These are phyloP conservation scores for Pseudopithomyces maydicus DNA, from an alignment of 2,329 filamentous ascomycete species.

Conservation along the genomic window DNA sequence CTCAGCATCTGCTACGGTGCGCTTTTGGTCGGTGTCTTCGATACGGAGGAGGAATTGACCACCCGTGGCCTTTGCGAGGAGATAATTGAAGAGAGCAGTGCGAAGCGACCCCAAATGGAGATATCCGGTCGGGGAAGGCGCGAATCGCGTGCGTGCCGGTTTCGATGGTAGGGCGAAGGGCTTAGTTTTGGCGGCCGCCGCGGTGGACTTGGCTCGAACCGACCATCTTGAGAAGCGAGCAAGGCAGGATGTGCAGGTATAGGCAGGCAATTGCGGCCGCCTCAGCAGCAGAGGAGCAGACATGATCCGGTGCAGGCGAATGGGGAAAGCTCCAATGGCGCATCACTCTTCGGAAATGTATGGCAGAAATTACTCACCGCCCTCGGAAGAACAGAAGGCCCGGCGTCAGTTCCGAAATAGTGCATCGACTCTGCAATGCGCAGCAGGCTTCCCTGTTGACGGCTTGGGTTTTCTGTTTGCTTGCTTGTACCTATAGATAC, in stretches of 20 bases:
- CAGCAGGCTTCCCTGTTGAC: constrained; percentile 9
- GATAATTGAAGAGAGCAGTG: constrained; percentile 93
- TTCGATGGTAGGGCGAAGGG: constrained; percentile 28
- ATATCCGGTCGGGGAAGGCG: constrained; percentile 92
- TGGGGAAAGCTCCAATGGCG: not conserved
- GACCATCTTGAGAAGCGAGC: constrained; percentile 22
- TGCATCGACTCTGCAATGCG: constrained; percentile 6
- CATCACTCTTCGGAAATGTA: constrained; percentile 13
- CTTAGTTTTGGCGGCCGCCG: constrained; percentile 14
- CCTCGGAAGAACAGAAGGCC: constrained; percentile 10
- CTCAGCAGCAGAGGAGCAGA: constrained; percentile 30
- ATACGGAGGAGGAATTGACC: constrained; percentile 90
- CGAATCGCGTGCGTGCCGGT: constrained; percentile 76
- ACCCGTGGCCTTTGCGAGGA: constrained; percentile 84
- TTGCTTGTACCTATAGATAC: constrained; percentile 7
- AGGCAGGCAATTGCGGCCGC: constrained; percentile 26
- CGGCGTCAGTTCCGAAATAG: constrained; percentile 16
- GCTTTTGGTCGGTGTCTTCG: constrained; percentile 93
- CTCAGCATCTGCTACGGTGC: constrained; percentile 81
- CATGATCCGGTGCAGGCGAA: not conserved
- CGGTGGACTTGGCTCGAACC: constrained; percentile 20
- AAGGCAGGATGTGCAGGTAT: constrained; percentile 39
- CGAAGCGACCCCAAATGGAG: constrained; percentile 89
- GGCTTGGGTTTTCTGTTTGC: not conserved
- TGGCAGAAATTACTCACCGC: constrained; percentile 23